phyloP scores from a whole-genome alignment of 2,329 filamentous ascomycete species.

The Pestalotiopsis sp. region DNA sequence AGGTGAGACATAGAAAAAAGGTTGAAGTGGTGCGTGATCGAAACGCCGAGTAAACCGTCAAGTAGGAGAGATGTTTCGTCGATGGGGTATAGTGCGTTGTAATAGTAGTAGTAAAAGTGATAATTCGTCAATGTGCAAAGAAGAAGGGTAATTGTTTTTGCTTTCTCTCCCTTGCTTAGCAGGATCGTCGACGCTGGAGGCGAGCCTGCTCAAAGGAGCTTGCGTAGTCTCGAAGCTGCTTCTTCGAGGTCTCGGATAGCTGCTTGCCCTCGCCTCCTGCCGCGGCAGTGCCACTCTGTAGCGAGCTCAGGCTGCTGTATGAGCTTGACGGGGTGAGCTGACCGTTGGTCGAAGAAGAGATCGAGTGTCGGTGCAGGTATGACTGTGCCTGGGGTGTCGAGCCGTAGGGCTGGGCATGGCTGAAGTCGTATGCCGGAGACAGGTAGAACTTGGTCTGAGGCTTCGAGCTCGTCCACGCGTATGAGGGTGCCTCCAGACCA shows the following conservation, averaged over 20 bases:
- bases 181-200: constrained; percentile 59
- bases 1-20: constrained; percentile 21
- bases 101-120: constrained; percentile 5
- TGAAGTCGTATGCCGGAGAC: constrained; percentile 76
- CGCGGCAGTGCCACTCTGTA: constrained; percentile 64
- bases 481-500: constrained; percentile 52
- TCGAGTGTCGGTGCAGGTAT: constrained; percentile 38
- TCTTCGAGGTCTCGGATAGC: constrained; percentile 76
- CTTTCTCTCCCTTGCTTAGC: constrained; percentile 37
- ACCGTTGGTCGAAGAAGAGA: constrained; percentile 40
- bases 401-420: constrained; percentile 61
- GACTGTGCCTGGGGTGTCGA: constrained; percentile 48
- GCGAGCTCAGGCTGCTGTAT: constrained; percentile 81
- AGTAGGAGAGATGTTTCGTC: constrained; percentile 22
- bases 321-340: constrained; percentile 74
- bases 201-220: constrained; percentile 86
- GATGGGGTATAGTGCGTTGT: constrained; percentile 21
- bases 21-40: background rate
- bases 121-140: background rate
- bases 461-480: constrained; percentile 49
- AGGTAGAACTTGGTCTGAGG: constrained; percentile 63
- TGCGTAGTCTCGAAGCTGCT: constrained; percentile 83
- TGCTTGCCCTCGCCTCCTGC: constrained; percentile 51
- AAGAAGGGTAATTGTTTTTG: background rate
- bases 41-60: background rate